Conservation (phyloP, 345 rosid genomes). For the Eucalyptus cloeziana region DNA sequence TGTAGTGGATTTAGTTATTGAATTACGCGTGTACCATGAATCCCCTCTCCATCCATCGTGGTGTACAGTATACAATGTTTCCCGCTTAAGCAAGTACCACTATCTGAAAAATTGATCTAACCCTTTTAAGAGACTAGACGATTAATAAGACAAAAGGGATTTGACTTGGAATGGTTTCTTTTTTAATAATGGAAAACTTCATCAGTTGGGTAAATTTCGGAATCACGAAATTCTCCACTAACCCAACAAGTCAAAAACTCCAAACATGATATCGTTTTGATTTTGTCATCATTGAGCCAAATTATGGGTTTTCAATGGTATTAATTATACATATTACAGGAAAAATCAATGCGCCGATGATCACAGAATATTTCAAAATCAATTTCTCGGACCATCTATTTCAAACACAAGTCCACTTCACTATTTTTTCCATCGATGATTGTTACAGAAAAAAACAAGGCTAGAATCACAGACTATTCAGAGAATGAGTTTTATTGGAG, state of each 20-base stretch:
- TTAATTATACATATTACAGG: rapidly evolving
- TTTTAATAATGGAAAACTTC: neutral
- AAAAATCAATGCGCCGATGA: neutral
- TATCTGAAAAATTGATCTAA: neutral
- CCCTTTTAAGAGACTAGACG: neutral
- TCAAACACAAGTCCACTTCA: neutral
- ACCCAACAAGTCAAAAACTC: neutral
- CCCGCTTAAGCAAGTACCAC: neutral
- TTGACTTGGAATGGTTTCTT: neutral
- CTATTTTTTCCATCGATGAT: neutral
- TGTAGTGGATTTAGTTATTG: neutral
- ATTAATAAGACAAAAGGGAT: neutral
- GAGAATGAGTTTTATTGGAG: neutral
- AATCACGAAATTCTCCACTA: neutral
- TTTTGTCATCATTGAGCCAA: neutral
- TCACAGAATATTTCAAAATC: neutral
- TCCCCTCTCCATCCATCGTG: neutral
- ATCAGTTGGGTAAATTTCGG: neutral
- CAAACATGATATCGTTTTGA: neutral
- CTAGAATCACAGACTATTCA: no score
- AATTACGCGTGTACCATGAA: neutral
- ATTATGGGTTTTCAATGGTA: neutral
- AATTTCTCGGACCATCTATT: neutral
- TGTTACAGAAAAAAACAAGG: rapidly evolving
- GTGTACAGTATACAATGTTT: neutral